Conservation (phyloP, 768 basidiomycete genomes). For the Pholiota conissans region DNA sequence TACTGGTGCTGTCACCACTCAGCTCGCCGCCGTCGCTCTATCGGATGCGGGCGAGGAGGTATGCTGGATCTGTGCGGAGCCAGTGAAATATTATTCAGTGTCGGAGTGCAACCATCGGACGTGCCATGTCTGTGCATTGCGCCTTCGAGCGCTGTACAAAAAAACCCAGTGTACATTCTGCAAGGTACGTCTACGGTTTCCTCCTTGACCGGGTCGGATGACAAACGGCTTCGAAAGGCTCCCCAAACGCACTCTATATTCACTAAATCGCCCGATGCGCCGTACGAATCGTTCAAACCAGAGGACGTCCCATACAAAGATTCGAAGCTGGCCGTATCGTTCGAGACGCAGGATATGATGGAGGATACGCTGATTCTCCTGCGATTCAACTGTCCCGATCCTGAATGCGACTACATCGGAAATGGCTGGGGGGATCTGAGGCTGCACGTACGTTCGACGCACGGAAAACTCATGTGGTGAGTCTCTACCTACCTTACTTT, state of each 20-base stretch:
- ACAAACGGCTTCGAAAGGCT: slow-evolving; percentile 45
- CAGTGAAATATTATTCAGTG: slow-evolving; percentile 85
- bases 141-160: slow-evolving; percentile 91
- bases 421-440: slow-evolving; percentile 91
- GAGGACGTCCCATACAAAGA: slow-evolving; percentile 66
- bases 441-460: slow-evolving; percentile 74
- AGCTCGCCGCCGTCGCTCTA: slow-evolving; percentile 14
- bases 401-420: slow-evolving; percentile 79
- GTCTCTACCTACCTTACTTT: slow-evolving; percentile 16
- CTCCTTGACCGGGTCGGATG: neutral
- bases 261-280: slow-evolving; percentile 61
- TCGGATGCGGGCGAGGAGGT: slow-evolving; percentile 39
- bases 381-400: slow-evolving; percentile 91
- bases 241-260: slow-evolving; percentile 76
- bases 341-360: slow-evolving; percentile 94
- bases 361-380: slow-evolving; percentile 90
- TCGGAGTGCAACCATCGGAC: slow-evolving; percentile 93
- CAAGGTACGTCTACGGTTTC: slow-evolving; percentile 57
- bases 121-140: slow-evolving; percentile 90
- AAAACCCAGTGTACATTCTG: slow-evolving; percentile 94
- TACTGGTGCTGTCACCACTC: neutral
- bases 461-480: slow-evolving; percentile 82
- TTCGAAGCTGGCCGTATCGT: slow-evolving; percentile 71
- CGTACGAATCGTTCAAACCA: slow-evolving; percentile 58
- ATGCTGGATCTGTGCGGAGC: slow-evolving; percentile 96